A percentile compares a stretch with the other conserved stretches of the same genome.
Evolutionary conservation across 805 yeast species (phyloP).

Genomic region (Debaryomyces castellii): DNA sequence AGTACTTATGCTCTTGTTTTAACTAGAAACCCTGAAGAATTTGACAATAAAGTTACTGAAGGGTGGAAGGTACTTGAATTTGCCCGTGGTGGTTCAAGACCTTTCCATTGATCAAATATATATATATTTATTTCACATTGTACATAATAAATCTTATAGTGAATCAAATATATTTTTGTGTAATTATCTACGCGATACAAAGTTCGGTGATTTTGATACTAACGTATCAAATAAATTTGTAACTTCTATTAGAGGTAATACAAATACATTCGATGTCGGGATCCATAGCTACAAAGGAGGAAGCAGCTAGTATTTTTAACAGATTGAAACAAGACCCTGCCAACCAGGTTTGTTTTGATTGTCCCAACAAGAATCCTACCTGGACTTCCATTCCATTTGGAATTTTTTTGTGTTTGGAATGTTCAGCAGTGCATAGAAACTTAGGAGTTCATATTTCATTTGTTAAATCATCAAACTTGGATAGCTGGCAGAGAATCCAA

Average conservation of each 20-base stretch:
- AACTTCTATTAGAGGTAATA: neutral
- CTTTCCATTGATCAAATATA: slow-evolving; percentile 47
- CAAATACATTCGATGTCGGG: slow-evolving; percentile 32
- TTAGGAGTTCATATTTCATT: slow-evolving; percentile 95
- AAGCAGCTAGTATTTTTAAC: slow-evolving; percentile 63
- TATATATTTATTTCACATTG: neutral
- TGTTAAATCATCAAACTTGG: slow-evolving; percentile 88
- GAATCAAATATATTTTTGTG: neutral
- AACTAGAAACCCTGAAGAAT: slow-evolving; percentile 88
- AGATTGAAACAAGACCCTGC: slow-evolving; percentile 64
- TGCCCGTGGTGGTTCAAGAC: slow-evolving; percentile 90
- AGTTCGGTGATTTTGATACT: neutral
- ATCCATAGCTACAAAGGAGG: slow-evolving; percentile 64
- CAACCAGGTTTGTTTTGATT: slow-evolving; percentile 89
- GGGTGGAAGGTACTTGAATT: slow-evolving; percentile 97
- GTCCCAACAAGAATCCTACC: slow-evolving; percentile 91
- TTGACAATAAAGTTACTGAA: slow-evolving; percentile 86
- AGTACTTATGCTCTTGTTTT: slow-evolving; percentile 96
- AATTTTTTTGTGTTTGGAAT: slow-evolving; percentile 85
- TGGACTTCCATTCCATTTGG: slow-evolving; percentile 99
- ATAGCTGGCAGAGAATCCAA: slow-evolving; percentile 91
- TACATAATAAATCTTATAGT: neutral
- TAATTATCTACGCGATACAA: neutral
- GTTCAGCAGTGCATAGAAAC: slow-evolving; percentile 94
- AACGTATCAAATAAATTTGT: neutral